Percentiles rank a stretch among this genome's conserved stretches.
Conservation (phyloP, 2,329 filamentous ascomycete genomes). For the Clarireedia monteithiana region DNA sequence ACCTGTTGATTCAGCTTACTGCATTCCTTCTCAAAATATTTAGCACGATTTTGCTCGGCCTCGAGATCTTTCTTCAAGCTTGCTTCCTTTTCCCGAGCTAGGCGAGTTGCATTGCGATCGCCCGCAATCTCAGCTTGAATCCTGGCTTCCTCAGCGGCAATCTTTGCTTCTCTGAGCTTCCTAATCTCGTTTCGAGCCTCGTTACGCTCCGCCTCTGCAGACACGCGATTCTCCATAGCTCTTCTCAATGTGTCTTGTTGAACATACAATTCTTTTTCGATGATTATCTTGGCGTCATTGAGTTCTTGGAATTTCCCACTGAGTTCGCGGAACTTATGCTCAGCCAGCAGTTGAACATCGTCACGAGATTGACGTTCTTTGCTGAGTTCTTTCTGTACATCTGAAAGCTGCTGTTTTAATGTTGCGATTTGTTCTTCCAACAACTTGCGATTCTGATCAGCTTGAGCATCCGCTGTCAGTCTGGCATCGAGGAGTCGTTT, state of each 20-base stretch:
- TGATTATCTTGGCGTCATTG: slow-evolving; percentile 92
- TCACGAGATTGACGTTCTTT: slow-evolving; percentile 88
- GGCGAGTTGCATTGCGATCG: slow-evolving; percentile 68
- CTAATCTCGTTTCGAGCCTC: slow-evolving; percentile 83
- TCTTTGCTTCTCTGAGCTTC: slow-evolving; percentile 72
- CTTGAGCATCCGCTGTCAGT: slow-evolving; percentile 82
- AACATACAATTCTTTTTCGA: slow-evolving; percentile 95
- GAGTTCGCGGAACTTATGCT: slow-evolving; percentile 77
- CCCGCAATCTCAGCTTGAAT: slow-evolving; percentile 73
- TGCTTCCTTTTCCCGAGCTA: slow-evolving; percentile 73
- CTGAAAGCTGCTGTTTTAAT: slow-evolving; percentile 77
- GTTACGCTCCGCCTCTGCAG: slow-evolving; percentile 80
- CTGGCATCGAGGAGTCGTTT: slow-evolving; percentile 81
- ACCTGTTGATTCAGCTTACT: slow-evolving; percentile 70
- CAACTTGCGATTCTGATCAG: slow-evolving; percentile 70
- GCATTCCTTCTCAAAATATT: slow-evolving; percentile 74
- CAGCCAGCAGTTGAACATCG: slow-evolving; percentile 82
- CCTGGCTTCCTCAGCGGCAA: slow-evolving; percentile 78
- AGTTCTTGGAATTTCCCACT: slow-evolving; percentile 79
- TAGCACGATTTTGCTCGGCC: slow-evolving; percentile 65
- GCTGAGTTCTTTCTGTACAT: slow-evolving; percentile 80
- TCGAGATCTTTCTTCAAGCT: slow-evolving; percentile 75
- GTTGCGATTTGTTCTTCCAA: slow-evolving; percentile 82
- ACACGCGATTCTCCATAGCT: slow-evolving; percentile 70
- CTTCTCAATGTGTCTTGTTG: slow-evolving; percentile 88